These are phyloP conservation scores for Citrus hindsii DNA, from an alignment of 345 rosid genomes.

Conservation along the genomic window DNA sequence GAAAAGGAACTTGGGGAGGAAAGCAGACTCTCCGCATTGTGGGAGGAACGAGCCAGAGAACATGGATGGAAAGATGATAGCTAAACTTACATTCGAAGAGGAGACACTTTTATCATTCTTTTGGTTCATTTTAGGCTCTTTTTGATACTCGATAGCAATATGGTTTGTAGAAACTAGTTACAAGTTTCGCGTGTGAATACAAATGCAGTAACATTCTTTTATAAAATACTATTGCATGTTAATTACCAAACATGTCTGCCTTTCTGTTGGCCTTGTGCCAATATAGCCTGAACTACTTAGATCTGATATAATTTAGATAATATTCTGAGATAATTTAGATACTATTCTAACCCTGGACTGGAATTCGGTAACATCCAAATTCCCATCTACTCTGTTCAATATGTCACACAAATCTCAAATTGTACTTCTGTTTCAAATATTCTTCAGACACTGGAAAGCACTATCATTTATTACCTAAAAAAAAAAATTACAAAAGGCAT, in stretches of 20 bases:
- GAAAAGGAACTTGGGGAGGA: constrained; percentile 33
- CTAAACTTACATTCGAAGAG: background rate
- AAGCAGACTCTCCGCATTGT: constrained; percentile 23
- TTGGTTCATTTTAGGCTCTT: background rate
- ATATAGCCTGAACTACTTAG: background rate
- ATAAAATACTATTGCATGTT: background rate
- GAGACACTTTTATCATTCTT: background rate
- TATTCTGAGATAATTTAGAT: background rate
- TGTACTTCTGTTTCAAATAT: too few species aligned
- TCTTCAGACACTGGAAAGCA: too few species aligned
- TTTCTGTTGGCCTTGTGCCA: background rate
- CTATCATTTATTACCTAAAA: too few species aligned
- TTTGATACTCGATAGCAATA: background rate
- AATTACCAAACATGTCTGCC: background rate
- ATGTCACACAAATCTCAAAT: background rate
- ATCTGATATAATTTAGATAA: background rate
- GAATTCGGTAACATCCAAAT: background rate
- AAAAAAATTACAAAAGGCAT: too few species aligned
- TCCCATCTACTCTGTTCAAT: background rate
- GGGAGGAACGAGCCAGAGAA: constrained; percentile 43
- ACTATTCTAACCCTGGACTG: background rate
- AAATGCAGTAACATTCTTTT: background rate
- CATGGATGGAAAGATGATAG: constrained; percentile 28
- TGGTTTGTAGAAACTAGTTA: background rate
- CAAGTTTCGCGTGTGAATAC: background rate